A percentile compares a stretch with the other conserved stretches of the same genome.
Conservation (phyloP, 352 stramenopile species). For the Globisporangium abappressorium region DNA sequence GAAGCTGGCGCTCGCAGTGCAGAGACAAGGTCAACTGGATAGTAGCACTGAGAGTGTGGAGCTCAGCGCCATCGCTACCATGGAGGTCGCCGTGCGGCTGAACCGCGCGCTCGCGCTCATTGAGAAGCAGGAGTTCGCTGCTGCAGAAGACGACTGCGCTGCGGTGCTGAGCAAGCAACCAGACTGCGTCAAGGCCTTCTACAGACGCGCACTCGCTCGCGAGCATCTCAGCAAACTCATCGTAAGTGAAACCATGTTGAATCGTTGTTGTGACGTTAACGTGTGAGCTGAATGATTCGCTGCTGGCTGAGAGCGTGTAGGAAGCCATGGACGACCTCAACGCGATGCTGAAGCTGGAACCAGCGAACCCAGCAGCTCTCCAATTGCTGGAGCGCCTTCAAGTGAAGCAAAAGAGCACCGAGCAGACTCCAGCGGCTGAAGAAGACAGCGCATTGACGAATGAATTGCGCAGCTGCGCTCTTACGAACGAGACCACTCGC, state of each 20-base stretch:
- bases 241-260: constrained; percentile 19
- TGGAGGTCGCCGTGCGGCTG: constrained; percentile 54
- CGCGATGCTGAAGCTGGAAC: constrained; percentile 32
- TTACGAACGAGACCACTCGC: not conserved
- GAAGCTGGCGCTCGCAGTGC: not conserved
- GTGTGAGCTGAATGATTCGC: not conserved
- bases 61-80: constrained; percentile 12
- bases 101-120: constrained; percentile 66
- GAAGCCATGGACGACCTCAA: constrained; percentile 29
- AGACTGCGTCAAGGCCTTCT: constrained; percentile 88
- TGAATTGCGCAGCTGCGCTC: constrained; percentile 5
- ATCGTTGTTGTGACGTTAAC: not conserved
- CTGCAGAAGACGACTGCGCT: constrained; percentile 70
- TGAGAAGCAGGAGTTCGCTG: constrained; percentile 20
- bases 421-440: not conserved
- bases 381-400: constrained; percentile 6
- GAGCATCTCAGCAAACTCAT: constrained; percentile 63
- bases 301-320: constrained; percentile 18
- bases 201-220: constrained; percentile 75
- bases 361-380: constrained; percentile 33
- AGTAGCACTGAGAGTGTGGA: not conserved
- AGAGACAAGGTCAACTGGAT: not conserved
- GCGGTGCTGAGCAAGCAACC: constrained; percentile 61
- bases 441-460: not conserved
- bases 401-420: not conserved